Conservation (phyloP, 2,329 filamentous ascomycete genomes). For the Aphanoascus verrucosus region DNA sequence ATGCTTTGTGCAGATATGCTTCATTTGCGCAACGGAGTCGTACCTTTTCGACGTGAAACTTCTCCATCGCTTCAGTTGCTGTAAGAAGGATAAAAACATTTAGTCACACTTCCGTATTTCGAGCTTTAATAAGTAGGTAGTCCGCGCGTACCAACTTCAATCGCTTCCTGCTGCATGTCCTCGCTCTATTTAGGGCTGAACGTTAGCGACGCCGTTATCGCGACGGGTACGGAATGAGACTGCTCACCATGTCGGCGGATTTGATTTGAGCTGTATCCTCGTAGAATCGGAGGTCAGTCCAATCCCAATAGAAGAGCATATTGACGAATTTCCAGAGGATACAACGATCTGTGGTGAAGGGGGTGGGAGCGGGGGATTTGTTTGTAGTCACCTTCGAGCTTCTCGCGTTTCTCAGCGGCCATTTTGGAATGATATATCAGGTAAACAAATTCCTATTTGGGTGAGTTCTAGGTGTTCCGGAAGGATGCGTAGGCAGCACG, state of each 20-base stretch:
- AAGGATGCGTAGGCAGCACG: not conserved
- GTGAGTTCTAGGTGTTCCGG: not conserved
- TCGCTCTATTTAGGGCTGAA: slow-evolving; percentile 56
- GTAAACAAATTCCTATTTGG: not conserved
- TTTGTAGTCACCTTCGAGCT: slow-evolving; percentile 55
- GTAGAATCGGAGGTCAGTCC: not conserved
- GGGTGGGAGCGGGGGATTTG: not conserved
- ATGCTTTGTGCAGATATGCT: not conserved
- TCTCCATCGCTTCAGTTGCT: slow-evolving; percentile 63
- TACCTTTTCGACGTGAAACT: slow-evolving; percentile 63
- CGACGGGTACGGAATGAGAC: slow-evolving; percentile 1
- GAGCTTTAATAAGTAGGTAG: not conserved
- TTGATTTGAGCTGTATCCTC: slow-evolving; percentile 72
- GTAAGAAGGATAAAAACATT: slow-evolving; percentile 22
- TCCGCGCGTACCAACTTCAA: slow-evolving; percentile 72
- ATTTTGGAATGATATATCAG: slow-evolving; percentile 20
- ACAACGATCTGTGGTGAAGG: not conserved
- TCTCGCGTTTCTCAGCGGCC: slow-evolving; percentile 52
- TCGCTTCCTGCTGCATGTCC: slow-evolving; percentile 90
- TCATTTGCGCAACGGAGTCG: not conserved
- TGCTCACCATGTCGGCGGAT: slow-evolving; percentile 88
- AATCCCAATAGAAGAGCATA: slow-evolving; percentile 2
- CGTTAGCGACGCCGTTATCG: slow-evolving; percentile 14
- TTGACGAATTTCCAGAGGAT: not conserved
- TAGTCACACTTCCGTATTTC: not conserved